A percentile compares a stretch with the other conserved stretches of the same genome.
Conservation (phyloP, 768 basidiomycete genomes). For the Tricholoma furcatifolium region DNA sequence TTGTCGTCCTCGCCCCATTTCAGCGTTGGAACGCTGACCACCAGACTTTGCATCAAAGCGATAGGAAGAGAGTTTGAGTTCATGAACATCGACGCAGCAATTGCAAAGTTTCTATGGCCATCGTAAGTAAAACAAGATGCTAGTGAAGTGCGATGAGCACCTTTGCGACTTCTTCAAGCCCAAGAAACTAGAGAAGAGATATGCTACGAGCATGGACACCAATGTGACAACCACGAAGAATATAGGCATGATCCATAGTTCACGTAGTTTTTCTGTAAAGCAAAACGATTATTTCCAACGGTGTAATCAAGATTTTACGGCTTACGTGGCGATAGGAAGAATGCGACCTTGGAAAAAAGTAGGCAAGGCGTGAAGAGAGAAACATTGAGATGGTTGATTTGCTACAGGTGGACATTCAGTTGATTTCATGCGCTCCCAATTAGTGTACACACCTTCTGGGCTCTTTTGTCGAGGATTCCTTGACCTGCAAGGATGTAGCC, state of each 20-base stretch:
- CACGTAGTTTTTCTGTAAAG: conserved; percentile 64
- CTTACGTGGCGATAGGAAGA: conserved; percentile 79
- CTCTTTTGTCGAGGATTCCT: conserved; percentile 85
- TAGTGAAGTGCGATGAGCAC: conserved; percentile 28
- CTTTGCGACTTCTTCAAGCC: conserved; percentile 75
- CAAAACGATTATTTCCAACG: not conserved
- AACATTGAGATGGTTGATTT: conserved; percentile 81
- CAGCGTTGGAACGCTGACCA: conserved; percentile 76
- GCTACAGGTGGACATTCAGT: conserved; percentile 34
- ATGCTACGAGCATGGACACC: conserved; percentile 70
- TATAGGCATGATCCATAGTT: conserved; percentile 83
- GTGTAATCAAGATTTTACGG: not conserved
- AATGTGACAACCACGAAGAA: conserved; percentile 79
- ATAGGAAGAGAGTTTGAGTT: conserved; percentile 95
- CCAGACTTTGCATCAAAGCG: conserved; percentile 90
- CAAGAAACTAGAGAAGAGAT: conserved; percentile 57
- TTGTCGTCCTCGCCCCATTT: conserved; percentile 83
- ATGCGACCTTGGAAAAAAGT: conserved; percentile 93
- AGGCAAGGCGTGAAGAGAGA: conserved; percentile 88
- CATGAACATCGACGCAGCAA: conserved; percentile 87
- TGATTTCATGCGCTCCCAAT: not conserved
- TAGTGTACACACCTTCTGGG: conserved; percentile 66
- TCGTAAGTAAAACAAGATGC: not conserved
- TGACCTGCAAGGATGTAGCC: conserved; percentile 78
- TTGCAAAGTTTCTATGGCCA: conserved; percentile 64